Base-by-base conservation (phyloP, 257 asterid genomes). In the Solanum ossicruentum region DNA sequence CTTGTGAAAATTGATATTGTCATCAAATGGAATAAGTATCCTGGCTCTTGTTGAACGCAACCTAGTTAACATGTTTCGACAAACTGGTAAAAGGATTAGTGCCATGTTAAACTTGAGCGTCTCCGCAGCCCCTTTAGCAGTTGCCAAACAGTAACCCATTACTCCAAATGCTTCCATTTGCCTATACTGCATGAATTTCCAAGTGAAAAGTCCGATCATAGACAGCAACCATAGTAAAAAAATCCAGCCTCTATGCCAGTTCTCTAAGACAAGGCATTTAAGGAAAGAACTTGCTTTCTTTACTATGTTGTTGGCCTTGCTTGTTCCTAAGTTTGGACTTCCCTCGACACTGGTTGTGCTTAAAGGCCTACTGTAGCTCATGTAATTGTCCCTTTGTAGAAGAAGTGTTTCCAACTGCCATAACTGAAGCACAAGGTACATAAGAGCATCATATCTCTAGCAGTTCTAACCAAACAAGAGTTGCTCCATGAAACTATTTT, bases 71-170 rank as follows among this genome's bases (percentile, higher is more conserved):
- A 92, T 90, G 80, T 95, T 95, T 57, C 98, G 97, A 84, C 97
- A 95, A 60, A 95, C 98, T 0, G 98, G 98, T 54, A 95, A 87
- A 23, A 95, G 97, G 85, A 95, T 90, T 21, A 95, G 89, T 26
- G 98, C 98, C 98, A 95, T 93, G 94, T 95, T 95, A 88, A 95
- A 92, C 86, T 95, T 95, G 72, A 94, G 94, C 0, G 98, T 95
- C 91, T 95, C 99, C 0, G 99, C 99, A 18, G 99, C 97, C 13
- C 99, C 99, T 85, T 95, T 95, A 70, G 99, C 98, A 12, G 97
- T 95, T 17, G 98, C 84, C 39, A 94, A 87, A 87, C 99, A 95
- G 84, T 93, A 84, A 1, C 99, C 99, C 98, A 93, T 93, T 47
- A 92, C 77, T 17, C 91, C 94, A 88, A 94, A 95, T 12, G 97